These are phyloP conservation scores for Venturia carpophila DNA, from an alignment of 2,329 filamentous ascomycete genomes.

Conservation along the genomic window DNA sequence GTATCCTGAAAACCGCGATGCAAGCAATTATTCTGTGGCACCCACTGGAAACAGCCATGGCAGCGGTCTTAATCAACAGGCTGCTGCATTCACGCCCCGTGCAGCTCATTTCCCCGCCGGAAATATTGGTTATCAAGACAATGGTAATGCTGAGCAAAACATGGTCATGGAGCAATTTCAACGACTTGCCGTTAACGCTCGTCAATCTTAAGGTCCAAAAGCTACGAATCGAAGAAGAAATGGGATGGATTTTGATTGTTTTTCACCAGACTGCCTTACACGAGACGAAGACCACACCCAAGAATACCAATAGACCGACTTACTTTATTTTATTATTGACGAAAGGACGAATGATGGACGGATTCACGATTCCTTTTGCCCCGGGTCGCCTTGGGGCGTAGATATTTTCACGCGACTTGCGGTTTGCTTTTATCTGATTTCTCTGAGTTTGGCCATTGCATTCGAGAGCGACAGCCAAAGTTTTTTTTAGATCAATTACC, in stretches of 20 bases:
- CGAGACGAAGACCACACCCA: slow-evolving; percentile 3
- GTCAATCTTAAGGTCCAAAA: slow-evolving; percentile 2
- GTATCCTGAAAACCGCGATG: slow-evolving; percentile 3
- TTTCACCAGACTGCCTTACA: slow-evolving; percentile 8
- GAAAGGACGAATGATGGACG: not conserved
- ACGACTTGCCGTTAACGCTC: slow-evolving; percentile 8
- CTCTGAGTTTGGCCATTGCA: not conserved
- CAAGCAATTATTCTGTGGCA: slow-evolving; percentile 12
- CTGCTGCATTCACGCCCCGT: slow-evolving; percentile 16
- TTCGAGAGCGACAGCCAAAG: not conserved
- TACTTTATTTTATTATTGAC: not conserved
- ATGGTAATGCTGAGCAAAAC: not conserved
- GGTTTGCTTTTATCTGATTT: not conserved
- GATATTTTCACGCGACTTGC: not conserved
- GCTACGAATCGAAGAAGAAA: not conserved
- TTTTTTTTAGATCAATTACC: not conserved
- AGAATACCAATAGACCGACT: slow-evolving; percentile 14
- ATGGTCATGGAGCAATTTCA: slow-evolving; percentile 15
- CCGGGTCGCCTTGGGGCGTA: not conserved
- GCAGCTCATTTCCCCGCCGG: not conserved
- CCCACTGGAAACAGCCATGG: not conserved
- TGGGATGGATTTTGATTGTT: not conserved
- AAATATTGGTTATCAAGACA: not conserved
- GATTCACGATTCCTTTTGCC: not conserved
- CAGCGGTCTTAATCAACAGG: slow-evolving; percentile 11